Conservation (phyloP, 2,329 filamentous ascomycete species). For the Thyridium curvatum region DNA sequence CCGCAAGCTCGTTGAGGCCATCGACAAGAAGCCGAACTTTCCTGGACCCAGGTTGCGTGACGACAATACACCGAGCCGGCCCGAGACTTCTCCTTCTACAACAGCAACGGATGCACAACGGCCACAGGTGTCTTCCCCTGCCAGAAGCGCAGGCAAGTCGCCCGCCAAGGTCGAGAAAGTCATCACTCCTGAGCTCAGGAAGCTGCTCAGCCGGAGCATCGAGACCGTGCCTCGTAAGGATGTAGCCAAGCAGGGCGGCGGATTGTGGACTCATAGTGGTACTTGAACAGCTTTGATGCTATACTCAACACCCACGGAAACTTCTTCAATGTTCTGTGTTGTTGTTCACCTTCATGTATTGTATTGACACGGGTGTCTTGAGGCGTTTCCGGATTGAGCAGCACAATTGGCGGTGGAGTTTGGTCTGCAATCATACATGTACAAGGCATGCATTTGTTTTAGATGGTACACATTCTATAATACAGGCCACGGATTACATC, state of each 20-base stretch:
- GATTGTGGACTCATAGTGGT: slow-evolving; percentile 7
- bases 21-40: slow-evolving; percentile 88
- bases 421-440: background rate
- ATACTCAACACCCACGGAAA: background rate
- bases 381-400: too few species aligned
- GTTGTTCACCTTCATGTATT: background rate
- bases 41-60: slow-evolving; percentile 43
- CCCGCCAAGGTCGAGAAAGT: slow-evolving; percentile 26
- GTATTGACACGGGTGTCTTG: too few species aligned
- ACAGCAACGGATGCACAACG: slow-evolving; percentile 6
- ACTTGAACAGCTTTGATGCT: background rate
- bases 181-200: slow-evolving; percentile 52
- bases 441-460: background rate
- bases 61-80: slow-evolving; percentile 8
- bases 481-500: background rate
- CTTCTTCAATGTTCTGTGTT: background rate
- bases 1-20: slow-evolving; percentile 79
- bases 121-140: background rate
- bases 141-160: slow-evolving; percentile 7
- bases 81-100: slow-evolving; percentile 9
- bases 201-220: slow-evolving; percentile 42
- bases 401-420: too few species aligned
- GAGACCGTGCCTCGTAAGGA: slow-evolving; percentile 22
- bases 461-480: background rate
- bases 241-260: slow-evolving; percentile 15